Evolutionary conservation across 306 rosid genomes (phyloP).

Genomic region (Psophocarpus tetragonolobus): DNA sequence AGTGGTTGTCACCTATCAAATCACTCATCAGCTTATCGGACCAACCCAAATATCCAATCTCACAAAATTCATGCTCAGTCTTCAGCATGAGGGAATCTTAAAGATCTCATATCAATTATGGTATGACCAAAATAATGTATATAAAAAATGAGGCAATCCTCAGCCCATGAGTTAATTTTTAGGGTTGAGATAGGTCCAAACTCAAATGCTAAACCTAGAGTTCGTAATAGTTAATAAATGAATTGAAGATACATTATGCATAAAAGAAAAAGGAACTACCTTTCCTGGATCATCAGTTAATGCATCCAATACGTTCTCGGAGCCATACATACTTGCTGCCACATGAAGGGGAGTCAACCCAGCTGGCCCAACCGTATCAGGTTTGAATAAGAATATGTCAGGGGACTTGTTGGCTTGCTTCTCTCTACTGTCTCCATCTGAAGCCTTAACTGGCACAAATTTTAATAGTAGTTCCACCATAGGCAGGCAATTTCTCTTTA

Average conservation of each 20-base stretch:
- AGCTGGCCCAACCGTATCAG: constrained; percentile 66
- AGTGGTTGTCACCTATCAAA: background rate
- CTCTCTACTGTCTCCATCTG: constrained; percentile 44
- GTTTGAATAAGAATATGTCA: constrained; percentile 61
- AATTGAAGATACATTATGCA: background rate
- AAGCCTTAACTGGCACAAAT: constrained; percentile 48
- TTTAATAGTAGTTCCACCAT: constrained; percentile 76
- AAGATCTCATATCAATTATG: too few species aligned
- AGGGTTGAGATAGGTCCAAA: too few species aligned
- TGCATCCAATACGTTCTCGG: constrained; percentile 73
- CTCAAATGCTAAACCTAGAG: background rate
- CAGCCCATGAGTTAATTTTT: background rate
- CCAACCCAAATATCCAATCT: background rate
- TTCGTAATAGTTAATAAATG: background rate
- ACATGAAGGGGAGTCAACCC: constrained; percentile 92
- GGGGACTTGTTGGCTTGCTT: constrained; percentile 39
- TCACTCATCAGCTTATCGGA: background rate
- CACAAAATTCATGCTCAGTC: too few species aligned
- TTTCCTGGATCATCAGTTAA: constrained; percentile 84
- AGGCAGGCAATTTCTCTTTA: constrained; percentile 63
- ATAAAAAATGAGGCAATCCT: background rate
- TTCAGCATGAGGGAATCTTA: too few species aligned
- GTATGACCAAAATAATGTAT: too few species aligned
- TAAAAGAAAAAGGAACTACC: constrained; percentile 50
- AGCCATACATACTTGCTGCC: constrained; percentile 73